Base-by-base conservation (phyloP, 2,329 filamentous ascomycete species). In the Pyrenophora teres region DNA sequence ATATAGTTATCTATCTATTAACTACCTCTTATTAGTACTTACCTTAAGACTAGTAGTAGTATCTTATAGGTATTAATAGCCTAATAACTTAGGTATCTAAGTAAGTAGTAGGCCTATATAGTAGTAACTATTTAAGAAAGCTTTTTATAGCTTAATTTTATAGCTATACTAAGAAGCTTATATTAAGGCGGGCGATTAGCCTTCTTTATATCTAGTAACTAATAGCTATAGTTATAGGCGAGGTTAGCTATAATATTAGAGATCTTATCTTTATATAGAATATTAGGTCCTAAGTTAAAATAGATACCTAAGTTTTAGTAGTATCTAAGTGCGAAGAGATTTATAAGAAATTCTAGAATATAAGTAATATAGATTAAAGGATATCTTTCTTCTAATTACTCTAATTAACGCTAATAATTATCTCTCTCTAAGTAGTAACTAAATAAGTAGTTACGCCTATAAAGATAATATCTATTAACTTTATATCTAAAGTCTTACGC, bases 251-350 rank as follows among this genome's bases (percentile, higher is more conserved):
- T 5, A 21, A 21, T 21, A 21, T 21, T 21, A 21, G 19, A 21
- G 19, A 2, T 21, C 19, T 5, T 21, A 3, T 21, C 2, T 2
- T 21, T 21, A 2, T 21, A 21, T 3, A 21, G 19, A 2, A 21
- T 21, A 2, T 21, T 21, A 5, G 3, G 19, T 5, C 16, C 8
- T 43, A 37, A 52, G 30, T 52, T 21, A 16, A 52, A 52, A 31
- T 52, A 38, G 21, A 52, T 47, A 6, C 15, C 25, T 31, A 16
- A 40, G 13, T 13, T 8, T 27, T 12, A 5, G 25, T 7, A 47
- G n/a, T 37, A 18, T 27, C 43, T n/a, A 32, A 52, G 37, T 6
- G n/a, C 39, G 9, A 52, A 52, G 27, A 43, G 13, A 15, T 46
- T 52, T 1, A 37, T 31, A 9, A 42, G 13, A 32, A 47, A 52